Base-by-base conservation (phyloP, 169 alveolate genomes). In the Eimeria necatrix region DNA sequence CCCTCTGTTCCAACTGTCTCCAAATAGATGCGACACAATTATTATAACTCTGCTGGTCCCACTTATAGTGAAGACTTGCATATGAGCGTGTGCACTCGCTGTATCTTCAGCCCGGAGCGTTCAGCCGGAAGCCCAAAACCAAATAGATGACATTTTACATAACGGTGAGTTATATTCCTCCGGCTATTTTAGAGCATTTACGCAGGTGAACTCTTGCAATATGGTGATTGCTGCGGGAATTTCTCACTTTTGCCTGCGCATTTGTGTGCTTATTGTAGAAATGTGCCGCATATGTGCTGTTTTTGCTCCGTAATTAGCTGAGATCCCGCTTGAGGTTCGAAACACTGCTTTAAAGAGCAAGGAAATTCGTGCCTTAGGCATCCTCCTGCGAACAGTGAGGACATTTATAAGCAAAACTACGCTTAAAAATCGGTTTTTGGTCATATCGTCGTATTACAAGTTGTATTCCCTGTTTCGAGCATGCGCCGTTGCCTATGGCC, bases 401-500 rank as follows among this genome's bases (percentile, higher is more conserved):
- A 85, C 92, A 22, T 32, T 85, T n/a, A 59, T 85, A 10, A 85
- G 53, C 81, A 85, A 60, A 61, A 26, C 76, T 41, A 60, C 81
- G 14, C 92, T 7, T 16, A 26, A 78, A 22, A 85, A 85, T 46
- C 41, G 56, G 14, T 85, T 85, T 60, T 14, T 85, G 80, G 92
- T 85, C 46, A 14, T 85, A 9, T 85, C 92, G 59, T 85, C 92
- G 7, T 81, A 81, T 51, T 85, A 85, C 74, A 59, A 85, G 16
- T 6, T 59, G 22, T 59, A 59, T 46, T 85, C 92, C 46, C 51
- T 85, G 60, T 85, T 60, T 32, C 56, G 80, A 60, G 80, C 92
- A 5, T 85, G 92, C 61, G 92, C 92, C 61, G 92, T 85, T 60
- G 92, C 92, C 9, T 85, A 85, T 60, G 92, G 92, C 3, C 92